Base-by-base conservation (phyloP, 305 asterid genomes). In the Fraxinus platypoda region DNA sequence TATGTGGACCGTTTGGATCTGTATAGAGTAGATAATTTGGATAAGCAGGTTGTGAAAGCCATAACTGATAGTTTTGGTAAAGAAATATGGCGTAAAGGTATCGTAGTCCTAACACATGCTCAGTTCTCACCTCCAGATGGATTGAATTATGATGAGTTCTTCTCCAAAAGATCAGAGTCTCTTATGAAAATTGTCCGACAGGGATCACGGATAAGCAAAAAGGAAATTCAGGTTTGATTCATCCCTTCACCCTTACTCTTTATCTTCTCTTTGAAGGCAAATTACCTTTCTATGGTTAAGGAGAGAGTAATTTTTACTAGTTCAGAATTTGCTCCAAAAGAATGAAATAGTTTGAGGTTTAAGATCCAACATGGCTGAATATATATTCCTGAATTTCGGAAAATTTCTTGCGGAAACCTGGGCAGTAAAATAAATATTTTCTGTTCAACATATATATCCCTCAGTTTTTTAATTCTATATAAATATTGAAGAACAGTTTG, bases 61-160 rank as follows among this genome's bases (percentile, higher is more conserved):
- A 94, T 96, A 71, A 88, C 97, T 15, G 95, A 94, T 80, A 88
- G 89, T 86, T 94, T 97, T 83, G 99, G 98, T 80, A 91, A 89
- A 87, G 91, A 89, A 77, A 91, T 97, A 82, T 97, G 98, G 97
- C 93, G 83, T 31, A 93, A 94, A 85, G 95, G 96, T 30, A 79
- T 90, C 80, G 90, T 94, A 59, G 98, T 94, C 43, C 94, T 96
- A n/a, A 93, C 98, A 68, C 98, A 97, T 83, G 99, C 98, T 87
- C 99, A 97, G 86, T 94, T 97, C 86, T 93, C 98, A n/a, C 98
- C 99, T 57, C 99, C 98, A 3, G 99, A 97, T 90, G 94, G 96
- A 75, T 87, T 94, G 91, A 89, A 81, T 72, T 97, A 93, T 74
- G 99, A 94, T 3, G 98, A 97, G 83, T 97, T 93, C 88, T 86